Base-by-base conservation (phyloP, 73 alveolate species). In the Breviolum minutum region DNA sequence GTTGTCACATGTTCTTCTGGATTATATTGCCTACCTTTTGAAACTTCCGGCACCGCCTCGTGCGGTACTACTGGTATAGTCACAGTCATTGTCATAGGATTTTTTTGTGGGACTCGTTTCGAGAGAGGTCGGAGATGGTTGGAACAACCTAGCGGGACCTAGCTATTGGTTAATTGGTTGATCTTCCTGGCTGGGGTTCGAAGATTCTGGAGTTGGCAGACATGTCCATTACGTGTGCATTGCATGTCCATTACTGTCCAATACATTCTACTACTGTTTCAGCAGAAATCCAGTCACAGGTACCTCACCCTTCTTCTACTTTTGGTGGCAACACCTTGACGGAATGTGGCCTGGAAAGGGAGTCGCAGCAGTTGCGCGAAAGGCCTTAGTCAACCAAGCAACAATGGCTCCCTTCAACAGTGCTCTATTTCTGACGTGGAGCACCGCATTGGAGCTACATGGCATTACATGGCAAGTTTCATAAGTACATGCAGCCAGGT, bases 391-490 rank as follows among this genome's bases (percentile, higher is more conserved):
- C 60, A 92, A 92, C 98, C 98, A 92, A 61, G 77, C 87, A 7
- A 63, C 77, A 30, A 81, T 92, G 91, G 98, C 98, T 16, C 98
- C 98, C 62, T 92, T 92, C 98, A 92, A 92, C 98, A 92, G 98
- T 40, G 91, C 98, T 4, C 63, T 92, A 79, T 92, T 92, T 20
- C 82, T 92, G 69, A 92, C 98, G 68, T 92, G 98, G 98, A 92
- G 98, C 90, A 92, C 98, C n/a, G 98, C 98, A 14, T 8, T 92
- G 66, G 98, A 74, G 98, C 22, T 61, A 16, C 63, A 26, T 22
- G 94, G 68, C 94, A 16, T 8, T 24, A 32, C 54, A 19, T 69
- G 79, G 27, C 26, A 0, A 69, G 79, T 69, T 16, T 19, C 26
- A 24, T 16, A 69, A 19, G 79, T 69, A 19, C 19, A 19, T 68